These are phyloP conservation scores for Buddleja alternifolia DNA, from an alignment of 257 asterid species.

Conservation along the genomic window DNA sequence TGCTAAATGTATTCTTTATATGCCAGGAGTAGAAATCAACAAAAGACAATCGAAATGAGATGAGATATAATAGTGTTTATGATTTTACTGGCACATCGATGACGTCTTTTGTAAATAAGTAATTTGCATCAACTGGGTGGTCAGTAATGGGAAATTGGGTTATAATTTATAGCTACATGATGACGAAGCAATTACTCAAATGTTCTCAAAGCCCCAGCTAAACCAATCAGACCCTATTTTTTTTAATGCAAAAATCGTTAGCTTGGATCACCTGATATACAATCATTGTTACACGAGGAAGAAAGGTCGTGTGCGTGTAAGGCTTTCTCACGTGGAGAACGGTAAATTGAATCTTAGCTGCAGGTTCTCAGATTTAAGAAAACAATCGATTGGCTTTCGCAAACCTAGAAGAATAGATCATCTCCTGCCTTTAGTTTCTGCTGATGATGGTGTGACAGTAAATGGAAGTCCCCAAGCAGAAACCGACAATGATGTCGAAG, in stretches of 20 bases:
- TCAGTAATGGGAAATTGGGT: too few relatives aligned
- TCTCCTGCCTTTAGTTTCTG: constrained; percentile 69
- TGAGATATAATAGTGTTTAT: too few relatives aligned
- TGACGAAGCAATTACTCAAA: too few relatives aligned
- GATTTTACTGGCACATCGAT: too few relatives aligned
- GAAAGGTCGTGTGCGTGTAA: constrained; percentile 50
- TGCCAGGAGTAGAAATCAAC: too few relatives aligned
- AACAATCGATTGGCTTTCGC: constrained; percentile 40
- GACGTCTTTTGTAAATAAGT: too few relatives aligned
- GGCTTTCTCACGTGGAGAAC: constrained; percentile 45
- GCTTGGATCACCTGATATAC: constrained; percentile 44
- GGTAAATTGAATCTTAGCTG: constrained; percentile 39
- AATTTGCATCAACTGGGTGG: too few relatives aligned
- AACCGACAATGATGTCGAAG: constrained; percentile 57
- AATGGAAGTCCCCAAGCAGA: constrained; percentile 68
- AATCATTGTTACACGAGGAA: constrained; percentile 48
- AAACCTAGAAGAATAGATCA: constrained; percentile 51
- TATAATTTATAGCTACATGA: too few relatives aligned
- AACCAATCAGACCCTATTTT: constrained; percentile 47
- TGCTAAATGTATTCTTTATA: too few relatives aligned
- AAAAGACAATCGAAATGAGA: too few relatives aligned
- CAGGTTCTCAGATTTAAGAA: constrained; percentile 40
- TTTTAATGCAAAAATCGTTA: constrained; percentile 42
- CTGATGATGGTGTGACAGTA: constrained; percentile 85
- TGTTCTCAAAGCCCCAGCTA: too few relatives aligned